Conservation (phyloP, 2,329 filamentous ascomycete species). For the Teratosphaeria epicoccoides region DNA sequence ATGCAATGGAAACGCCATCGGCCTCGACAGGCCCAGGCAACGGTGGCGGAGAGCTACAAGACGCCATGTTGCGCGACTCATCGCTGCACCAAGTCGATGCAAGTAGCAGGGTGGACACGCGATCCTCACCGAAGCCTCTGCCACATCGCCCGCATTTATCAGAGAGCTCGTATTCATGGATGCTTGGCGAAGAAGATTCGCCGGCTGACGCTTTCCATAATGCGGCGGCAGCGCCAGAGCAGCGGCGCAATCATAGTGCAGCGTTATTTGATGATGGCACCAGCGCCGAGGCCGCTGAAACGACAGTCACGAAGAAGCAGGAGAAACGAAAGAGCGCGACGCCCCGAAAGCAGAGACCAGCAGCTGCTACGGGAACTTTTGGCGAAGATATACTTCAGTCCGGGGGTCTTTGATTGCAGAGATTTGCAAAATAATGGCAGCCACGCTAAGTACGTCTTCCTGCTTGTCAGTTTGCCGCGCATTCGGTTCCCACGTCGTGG, state of each 20-base stretch:
- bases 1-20: neutral
- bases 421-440: neutral
- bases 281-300: neutral
- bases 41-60: neutral
- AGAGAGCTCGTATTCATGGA: constrained; percentile 67
- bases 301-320: neutral
- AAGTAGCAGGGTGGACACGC: neutral
- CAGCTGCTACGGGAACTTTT: neutral
- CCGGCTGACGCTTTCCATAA: neutral
- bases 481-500: neutral
- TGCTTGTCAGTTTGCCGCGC: neutral
- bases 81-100: neutral
- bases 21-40: neutral
- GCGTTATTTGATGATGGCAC: neutral
- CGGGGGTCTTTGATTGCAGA: neutral
- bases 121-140: neutral
- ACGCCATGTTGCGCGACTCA: neutral
- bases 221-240: neutral
- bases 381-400: neutral
- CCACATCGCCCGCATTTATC: constrained; percentile 49
- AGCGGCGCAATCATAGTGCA: neutral
- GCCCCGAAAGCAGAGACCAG: neutral
- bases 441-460: neutral
- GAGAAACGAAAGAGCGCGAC: neutral
- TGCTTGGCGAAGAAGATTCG: constrained; percentile 42